Percentiles rank a stretch among this genome's conserved stretches.
phyloP scores from a whole-genome alignment of 768 basidiomycete genomes.

The Strobilomyces dryophilus region DNA sequence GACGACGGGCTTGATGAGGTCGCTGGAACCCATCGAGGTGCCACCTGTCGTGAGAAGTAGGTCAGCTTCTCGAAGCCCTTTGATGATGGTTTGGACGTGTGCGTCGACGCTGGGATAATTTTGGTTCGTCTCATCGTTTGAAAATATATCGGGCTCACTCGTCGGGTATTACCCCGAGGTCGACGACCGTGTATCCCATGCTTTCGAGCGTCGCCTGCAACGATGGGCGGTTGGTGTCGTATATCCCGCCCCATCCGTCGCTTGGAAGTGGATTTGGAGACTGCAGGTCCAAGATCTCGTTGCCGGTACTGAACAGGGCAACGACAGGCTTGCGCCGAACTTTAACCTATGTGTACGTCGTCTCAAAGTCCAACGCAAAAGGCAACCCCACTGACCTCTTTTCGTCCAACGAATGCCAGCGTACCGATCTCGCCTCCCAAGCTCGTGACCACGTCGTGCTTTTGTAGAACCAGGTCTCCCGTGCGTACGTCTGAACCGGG shows the following conservation, averaged over 20 bases:
- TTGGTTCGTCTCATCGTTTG: background rate
- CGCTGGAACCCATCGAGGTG: conserved; percentile 87
- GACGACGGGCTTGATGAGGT: conserved; percentile 84
- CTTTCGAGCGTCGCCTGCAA: conserved; percentile 64
- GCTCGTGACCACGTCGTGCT: conserved; percentile 56
- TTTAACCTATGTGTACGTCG: conserved; percentile 44
- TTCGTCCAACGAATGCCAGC: conserved; percentile 71
- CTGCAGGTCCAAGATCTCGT: conserved; percentile 71
- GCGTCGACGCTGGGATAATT: conserved; percentile 42
- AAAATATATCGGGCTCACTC: conserved; percentile 39
- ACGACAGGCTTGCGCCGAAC: conserved; percentile 72
- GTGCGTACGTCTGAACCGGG: conserved; percentile 70
- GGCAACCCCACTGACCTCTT: conserved; percentile 44
- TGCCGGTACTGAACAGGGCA: conserved; percentile 82
- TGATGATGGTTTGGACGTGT: conserved; percentile 53
- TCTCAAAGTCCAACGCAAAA: background rate
- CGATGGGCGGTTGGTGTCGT: conserved; percentile 85
- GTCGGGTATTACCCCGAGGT: conserved; percentile 78
- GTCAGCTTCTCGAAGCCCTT: conserved; percentile 62
- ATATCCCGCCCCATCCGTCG: conserved; percentile 65
- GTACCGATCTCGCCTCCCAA: conserved; percentile 84
- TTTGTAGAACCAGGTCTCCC: conserved; percentile 64
- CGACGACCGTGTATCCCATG: conserved; percentile 71
- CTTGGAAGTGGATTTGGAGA: conserved; percentile 30
- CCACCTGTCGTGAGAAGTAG: conserved; percentile 83